Evolutionary conservation across 1,284 basidiomycete species (phyloP).

Genomic region (Papiliotrema nemorosa): DNA sequence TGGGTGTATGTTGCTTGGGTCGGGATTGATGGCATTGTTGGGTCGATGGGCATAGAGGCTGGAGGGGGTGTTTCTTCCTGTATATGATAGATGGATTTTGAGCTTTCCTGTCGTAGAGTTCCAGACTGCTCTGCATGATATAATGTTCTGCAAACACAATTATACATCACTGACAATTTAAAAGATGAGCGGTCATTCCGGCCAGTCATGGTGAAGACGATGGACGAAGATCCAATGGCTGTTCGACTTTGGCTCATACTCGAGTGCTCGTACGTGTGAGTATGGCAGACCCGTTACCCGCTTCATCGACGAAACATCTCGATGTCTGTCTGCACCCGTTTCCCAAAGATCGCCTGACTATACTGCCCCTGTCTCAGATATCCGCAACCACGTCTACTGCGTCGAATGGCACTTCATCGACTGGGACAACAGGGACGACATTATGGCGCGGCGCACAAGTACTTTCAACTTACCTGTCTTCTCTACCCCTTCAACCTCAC

Average conservation of each 20-base stretch:
- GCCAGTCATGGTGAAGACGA: too few relatives aligned
- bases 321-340: conserved; percentile 56
- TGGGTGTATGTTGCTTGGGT: conserved; percentile 69
- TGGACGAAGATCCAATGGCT: too few relatives aligned
- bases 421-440: conserved; percentile 70
- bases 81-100: too few relatives aligned
- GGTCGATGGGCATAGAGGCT: conserved; percentile 69
- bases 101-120: too few relatives aligned
- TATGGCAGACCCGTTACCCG: conserved; percentile 22
- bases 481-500: conserved; percentile 11
- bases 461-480: conserved; percentile 61
- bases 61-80: neutral
- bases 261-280: neutral
- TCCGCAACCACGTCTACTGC: conserved; percentile 7
- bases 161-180: too few relatives aligned
- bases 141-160: too few relatives aligned
- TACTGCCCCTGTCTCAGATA: conserved; percentile 22
- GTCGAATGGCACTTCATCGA: neutral
- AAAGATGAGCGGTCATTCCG: too few relatives aligned
- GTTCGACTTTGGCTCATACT: neutral
- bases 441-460: conserved; percentile 82
- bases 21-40: conserved; percentile 76
- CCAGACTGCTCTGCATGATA: too few relatives aligned
- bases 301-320: conserved; percentile 61
- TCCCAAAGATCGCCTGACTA: conserved; percentile 38